These are phyloP conservation scores for Stephanodiscus minutulus DNA, from an alignment of 108 stramenopile genomes.

Conservation along the genomic window DNA sequence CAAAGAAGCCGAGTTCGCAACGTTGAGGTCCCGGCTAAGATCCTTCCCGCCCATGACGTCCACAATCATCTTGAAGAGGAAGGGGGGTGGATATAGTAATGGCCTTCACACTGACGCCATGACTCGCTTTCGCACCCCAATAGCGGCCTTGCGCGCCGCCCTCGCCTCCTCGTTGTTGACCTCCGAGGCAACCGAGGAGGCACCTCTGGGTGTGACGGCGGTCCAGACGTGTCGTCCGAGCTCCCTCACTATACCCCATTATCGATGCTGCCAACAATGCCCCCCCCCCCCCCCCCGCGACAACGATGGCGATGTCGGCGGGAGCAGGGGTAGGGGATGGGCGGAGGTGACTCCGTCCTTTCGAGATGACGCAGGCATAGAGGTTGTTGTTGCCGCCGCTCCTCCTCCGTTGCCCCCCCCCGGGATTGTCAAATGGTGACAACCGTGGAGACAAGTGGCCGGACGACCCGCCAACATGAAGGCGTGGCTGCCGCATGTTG, in stretches of 20 bases:
- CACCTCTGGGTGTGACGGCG: not conserved
- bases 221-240: slow-evolving; percentile 23
- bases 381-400: too few species aligned
- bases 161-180: not conserved
- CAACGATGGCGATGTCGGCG: too few species aligned
- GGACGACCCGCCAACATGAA: too few species aligned
- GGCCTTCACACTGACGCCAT: slow-evolving; percentile 13
- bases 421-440: too few species aligned
- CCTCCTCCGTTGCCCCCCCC: too few species aligned
- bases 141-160: slow-evolving; percentile 12
- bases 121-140: slow-evolving; percentile 14
- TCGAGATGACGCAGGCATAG: too few species aligned
- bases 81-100: slow-evolving; percentile 32
- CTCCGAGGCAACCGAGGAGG: not conserved
- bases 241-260: slow-evolving; percentile 19
- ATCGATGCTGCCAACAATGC: slow-evolving; percentile 5
- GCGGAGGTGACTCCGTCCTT: too few species aligned
- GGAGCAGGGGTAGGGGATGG: too few species aligned
- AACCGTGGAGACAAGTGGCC: too few species aligned
- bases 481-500: too few species aligned
- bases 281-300: too few species aligned
- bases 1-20: not conserved
- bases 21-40: not conserved
- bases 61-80: slow-evolving; percentile 37
- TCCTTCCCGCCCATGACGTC: slow-evolving; percentile 20